These are phyloP conservation scores for Syzygium oleosum DNA, from an alignment of 345 rosid species.

Conservation along the genomic window DNA sequence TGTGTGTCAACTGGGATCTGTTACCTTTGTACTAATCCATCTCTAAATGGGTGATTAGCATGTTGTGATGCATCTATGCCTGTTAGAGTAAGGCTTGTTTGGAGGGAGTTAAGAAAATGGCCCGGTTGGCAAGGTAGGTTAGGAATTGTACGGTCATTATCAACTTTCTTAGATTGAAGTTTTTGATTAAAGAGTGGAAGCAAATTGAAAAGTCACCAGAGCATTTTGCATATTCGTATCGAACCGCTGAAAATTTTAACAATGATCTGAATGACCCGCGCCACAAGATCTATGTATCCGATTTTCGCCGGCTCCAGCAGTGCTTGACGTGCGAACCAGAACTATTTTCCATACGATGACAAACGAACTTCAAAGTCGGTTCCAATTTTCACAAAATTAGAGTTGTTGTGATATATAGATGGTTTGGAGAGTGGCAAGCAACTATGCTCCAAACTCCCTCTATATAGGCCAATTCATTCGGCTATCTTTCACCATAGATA, in stretches of 20 bases:
- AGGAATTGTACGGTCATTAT: background rate
- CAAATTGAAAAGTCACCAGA: background rate
- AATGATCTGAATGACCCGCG: background rate
- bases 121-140: background rate
- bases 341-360: background rate
- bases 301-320: background rate
- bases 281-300: background rate
- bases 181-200: background rate
- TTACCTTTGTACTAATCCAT: background rate
- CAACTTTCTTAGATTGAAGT: background rate
- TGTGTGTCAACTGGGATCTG: background rate
- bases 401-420: background rate
- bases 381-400: background rate
- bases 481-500: background rate
- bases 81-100: background rate
- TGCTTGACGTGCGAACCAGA: background rate
- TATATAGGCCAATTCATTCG: background rate
- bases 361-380: background rate
- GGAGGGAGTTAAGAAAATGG: background rate
- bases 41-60: background rate
- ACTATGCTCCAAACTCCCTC: background rate
- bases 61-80: background rate
- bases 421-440: background rate
- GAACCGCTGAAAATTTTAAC: background rate
- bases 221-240: background rate